Evolutionary conservation across 139 green algal species (phyloP).

Genomic region (Mychonastes homosphaera): DNA sequence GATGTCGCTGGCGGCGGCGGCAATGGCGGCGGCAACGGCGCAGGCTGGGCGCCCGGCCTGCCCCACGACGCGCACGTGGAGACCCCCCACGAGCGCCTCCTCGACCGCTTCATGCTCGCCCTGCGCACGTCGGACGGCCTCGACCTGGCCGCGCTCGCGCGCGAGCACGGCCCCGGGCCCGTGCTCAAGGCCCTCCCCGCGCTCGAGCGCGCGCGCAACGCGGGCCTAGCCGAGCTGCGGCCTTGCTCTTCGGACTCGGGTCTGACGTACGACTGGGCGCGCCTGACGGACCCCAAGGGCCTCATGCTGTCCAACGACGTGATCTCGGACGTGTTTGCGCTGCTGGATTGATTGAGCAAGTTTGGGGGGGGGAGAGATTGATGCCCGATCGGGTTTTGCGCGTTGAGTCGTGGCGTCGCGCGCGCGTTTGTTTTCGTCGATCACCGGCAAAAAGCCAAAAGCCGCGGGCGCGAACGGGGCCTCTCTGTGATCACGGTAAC

Average conservation of each 20-base stretch:
- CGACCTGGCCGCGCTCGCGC: constrained; percentile 34
- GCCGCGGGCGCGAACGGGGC: no score
- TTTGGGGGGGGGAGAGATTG: no score
- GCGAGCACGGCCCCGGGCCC: constrained; percentile 26
- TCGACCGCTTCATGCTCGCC: constrained; percentile 79
- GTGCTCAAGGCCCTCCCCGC: constrained; percentile 6
- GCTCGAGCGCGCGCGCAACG: constrained; percentile 22
- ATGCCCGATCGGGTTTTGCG: no score
- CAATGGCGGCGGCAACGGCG: no score
- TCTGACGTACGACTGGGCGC: constrained; percentile 4
- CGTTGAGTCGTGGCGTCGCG: no score
- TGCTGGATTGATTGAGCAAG: background rate
- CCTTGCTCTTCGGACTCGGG: background rate
- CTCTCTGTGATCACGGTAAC: no score
- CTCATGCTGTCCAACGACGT: constrained; percentile 79
- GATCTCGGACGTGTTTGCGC: constrained; percentile 71
- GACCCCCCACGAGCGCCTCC: constrained; percentile 62
- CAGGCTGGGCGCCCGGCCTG: no score
- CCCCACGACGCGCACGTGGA: no score
- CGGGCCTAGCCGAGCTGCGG: constrained; percentile 20
- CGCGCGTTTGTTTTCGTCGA: no score
- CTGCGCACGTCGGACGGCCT: constrained; percentile 65
- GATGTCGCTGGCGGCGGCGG: no score
- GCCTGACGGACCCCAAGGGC: constrained; percentile 62
- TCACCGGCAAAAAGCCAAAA: no score